Evolutionary conservation across 768 basidiomycete species (phyloP).

Genomic region (Amanita fuliginea): DNA sequence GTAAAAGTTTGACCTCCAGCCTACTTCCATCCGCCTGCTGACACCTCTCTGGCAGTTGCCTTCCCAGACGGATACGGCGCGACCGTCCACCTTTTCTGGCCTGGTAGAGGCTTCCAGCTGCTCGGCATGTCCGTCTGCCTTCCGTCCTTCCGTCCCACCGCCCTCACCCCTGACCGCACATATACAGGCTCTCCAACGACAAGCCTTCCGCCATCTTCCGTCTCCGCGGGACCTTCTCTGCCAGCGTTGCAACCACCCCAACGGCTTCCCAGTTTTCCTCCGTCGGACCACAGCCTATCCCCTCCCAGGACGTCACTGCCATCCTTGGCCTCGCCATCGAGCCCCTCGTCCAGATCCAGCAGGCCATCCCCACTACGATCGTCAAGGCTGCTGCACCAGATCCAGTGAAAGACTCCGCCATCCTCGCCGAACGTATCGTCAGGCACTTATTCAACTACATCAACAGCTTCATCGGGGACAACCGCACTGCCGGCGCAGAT

Average conservation of each 20-base stretch:
- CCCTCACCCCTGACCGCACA: neutral
- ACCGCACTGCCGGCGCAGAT: slow-evolving; percentile 27
- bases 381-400: slow-evolving; percentile 12
- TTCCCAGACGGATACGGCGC: slow-evolving; percentile 81
- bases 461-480: slow-evolving; percentile 46
- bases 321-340: slow-evolving; percentile 76
- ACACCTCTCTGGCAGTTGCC: slow-evolving; percentile 31
- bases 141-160: neutral
- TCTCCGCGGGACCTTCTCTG: slow-evolving; percentile 51
- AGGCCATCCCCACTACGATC: slow-evolving; percentile 26
- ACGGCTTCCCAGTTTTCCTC: slow-evolving; percentile 28
- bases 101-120: slow-evolving; percentile 77
- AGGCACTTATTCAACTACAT: slow-evolving; percentile 71
- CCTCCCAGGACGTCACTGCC: slow-evolving; percentile 45
- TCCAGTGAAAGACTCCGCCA: slow-evolving; percentile 31
- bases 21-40: slow-evolving; percentile 1
- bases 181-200: slow-evolving; percentile 70
- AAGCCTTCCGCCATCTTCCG: slow-evolving; percentile 88
- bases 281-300: slow-evolving; percentile 19
- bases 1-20: slow-evolving; percentile 12
- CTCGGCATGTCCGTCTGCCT: slow-evolving; percentile 60
- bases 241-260: slow-evolving; percentile 21
- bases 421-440: slow-evolving; percentile 58
- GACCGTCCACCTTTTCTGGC: slow-evolving; percentile 80
- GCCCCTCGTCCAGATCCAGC: slow-evolving; percentile 50